These are phyloP conservation scores for Luzula sylvatica DNA, from an alignment of 176 grass and related monocot species.

Conservation along the genomic window DNA sequence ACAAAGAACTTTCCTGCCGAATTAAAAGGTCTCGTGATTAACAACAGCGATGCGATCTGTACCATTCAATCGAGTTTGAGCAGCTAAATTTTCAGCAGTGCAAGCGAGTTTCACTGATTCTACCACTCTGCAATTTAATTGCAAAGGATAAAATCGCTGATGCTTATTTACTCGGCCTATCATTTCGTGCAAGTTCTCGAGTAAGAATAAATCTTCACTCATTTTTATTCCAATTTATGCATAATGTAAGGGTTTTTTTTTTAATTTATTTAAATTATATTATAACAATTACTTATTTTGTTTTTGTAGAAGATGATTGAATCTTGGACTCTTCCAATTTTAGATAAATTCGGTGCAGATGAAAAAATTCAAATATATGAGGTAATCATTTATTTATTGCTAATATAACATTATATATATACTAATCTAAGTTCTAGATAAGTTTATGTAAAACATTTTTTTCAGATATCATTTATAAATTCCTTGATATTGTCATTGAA, in stretches of 20 bases:
- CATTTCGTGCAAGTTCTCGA: no score
- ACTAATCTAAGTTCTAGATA: not conserved
- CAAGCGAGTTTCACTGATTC: slow-evolving; percentile 30
- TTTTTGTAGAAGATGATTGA: no score
- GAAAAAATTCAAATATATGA: slow-evolving; percentile 32
- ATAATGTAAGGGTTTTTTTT: no score
- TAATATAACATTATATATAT: no score
- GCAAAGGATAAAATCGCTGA: slow-evolving; percentile 13
- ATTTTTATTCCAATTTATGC: no score
- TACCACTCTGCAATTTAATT: slow-evolving; percentile 28
- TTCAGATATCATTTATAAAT: slow-evolving; percentile 80
- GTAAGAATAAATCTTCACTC: no score
- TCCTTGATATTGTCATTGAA: slow-evolving; percentile 81
- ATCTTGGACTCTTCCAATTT: slow-evolving; percentile 38
- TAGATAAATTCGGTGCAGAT: slow-evolving; percentile 21
- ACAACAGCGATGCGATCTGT: slow-evolving; percentile 73
- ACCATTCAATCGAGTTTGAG: slow-evolving; percentile 24
- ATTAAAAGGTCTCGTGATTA: slow-evolving; percentile 83
- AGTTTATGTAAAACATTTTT: slow-evolving; percentile 20
- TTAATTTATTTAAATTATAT: not conserved
- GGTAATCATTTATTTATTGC: slow-evolving; percentile 17
- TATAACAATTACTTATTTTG: slow-evolving; percentile 2
- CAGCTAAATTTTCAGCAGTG: slow-evolving; percentile 58
- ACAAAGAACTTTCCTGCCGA: slow-evolving; percentile 76
- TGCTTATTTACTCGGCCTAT: slow-evolving; percentile 52